These are phyloP conservation scores for Candida vaughaniae DNA, from an alignment of 805 yeast genomes.

Conservation along the genomic window DNA sequence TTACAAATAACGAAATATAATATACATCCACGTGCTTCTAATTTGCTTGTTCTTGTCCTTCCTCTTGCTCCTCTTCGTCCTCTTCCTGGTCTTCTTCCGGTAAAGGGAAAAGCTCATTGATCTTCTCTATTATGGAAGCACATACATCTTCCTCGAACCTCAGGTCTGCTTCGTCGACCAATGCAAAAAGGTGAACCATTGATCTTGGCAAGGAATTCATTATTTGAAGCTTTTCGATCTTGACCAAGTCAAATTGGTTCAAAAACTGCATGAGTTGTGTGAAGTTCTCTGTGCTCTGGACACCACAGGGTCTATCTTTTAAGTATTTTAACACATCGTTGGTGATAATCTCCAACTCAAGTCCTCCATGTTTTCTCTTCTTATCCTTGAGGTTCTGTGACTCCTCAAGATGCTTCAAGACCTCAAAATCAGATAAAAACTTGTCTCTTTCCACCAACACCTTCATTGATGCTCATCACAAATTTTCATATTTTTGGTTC, in stretches of 20 bases:
- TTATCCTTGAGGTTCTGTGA: slow-evolving; percentile 37
- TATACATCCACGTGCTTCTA: too few species aligned
- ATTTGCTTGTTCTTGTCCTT: slow-evolving; percentile 1
- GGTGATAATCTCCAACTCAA: slow-evolving; percentile 48
- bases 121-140: slow-evolving; percentile 54
- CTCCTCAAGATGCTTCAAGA: slow-evolving; percentile 50
- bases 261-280: slow-evolving; percentile 44
- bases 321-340: slow-evolving; percentile 47
- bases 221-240: slow-evolving; percentile 81
- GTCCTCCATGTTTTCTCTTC: slow-evolving; percentile 40
- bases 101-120: slow-evolving; percentile 54
- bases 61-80: slow-evolving; percentile 5
- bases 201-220: slow-evolving; percentile 78
- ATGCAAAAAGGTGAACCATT: slow-evolving; percentile 72
- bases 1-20: too few species aligned
- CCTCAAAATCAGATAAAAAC: slow-evolving; percentile 66
- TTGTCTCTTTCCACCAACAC: slow-evolving; percentile 51
- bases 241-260: slow-evolving; percentile 59
- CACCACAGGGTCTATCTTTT: slow-evolving; percentile 24
- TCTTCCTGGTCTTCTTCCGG: slow-evolving; percentile 27
- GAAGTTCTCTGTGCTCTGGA: slow-evolving; percentile 23
- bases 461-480: slow-evolving; percentile 28
- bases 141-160: slow-evolving; percentile 72
- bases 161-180: slow-evolving; percentile 90
- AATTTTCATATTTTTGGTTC: too few species aligned